Evolutionary conservation across 129 eudicot genomes (phyloP).

Genomic region (Helianthus annuus): HanXRQr2.0-SUNRISE NC_035433.2:74290685-74291184

Average conservation of each 20-base stretch:
- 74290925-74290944: constrained; percentile 89
- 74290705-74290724: constrained; percentile 78
- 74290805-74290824: constrained; percentile 80
- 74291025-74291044: not conserved
- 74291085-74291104: not conserved
- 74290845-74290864: constrained; percentile 57
- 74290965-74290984: constrained; percentile 76
- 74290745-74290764: constrained; percentile 33
- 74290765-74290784: constrained; percentile 73
- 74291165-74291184: constrained; percentile 85
- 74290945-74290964: constrained; percentile 93
- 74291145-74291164: constrained; percentile 98
- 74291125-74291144: constrained; percentile 96
- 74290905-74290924: constrained; percentile 84
- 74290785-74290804: constrained; percentile 58
- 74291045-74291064: not conserved
- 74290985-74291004: constrained; percentile 96
- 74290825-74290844: constrained; percentile 61
- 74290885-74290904: constrained; percentile 95
- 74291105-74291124: constrained; percentile 59
- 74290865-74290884: constrained; percentile 52
- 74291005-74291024: constrained; percentile 51
- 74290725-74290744: constrained; percentile 92
- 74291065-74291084: not conserved
- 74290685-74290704: constrained; percentile 94